Evolutionary conservation across 352 stramenopile genomes (phyloP), one percentile per base, ranked within the genome.

Genomic region (Globisporangium nodosum): DNA sequence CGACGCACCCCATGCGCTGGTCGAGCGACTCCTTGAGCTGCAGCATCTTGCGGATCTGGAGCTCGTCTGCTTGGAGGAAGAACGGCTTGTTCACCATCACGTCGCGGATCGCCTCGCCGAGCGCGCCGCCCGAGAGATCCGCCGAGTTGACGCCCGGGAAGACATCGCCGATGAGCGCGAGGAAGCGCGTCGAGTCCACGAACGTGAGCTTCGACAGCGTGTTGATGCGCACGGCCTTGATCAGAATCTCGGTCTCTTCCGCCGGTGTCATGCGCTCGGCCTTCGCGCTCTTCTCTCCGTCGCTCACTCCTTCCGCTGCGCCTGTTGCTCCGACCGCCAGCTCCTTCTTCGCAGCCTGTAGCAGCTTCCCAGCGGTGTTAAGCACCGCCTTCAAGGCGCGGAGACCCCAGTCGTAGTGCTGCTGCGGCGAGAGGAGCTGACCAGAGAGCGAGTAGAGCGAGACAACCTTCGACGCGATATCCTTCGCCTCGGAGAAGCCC

Each of bases 191-290:
- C 13, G 90, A 92, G 65, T 98, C 95, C 20, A 79, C 78, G 51
- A 96, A 97, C 5, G 92, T 98, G 47, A 98, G 83, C 75, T 98
- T 98, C 1, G 91, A 97, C 5, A 98, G 68, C 20, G 92, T 98
- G 69, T 98, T 98, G 45, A 98, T 95, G 3, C 94, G 85, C 37
- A 98, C 86, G 5, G 94, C 94, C 64, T 98, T 97, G 74, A 98
- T 98, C 1, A 98, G 70, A 31, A 98, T 76, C 66, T 97, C 90
- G 0, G 76, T 92, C 65, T 98, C 94, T 33, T 90, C 63, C 3
- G 78, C 81, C 3, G 72, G 40, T 9, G 71, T 94, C 55, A 95
- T 72, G 21, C 75, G 69, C 21, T 65, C 60, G 0, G 56, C 31
- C 2, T 58, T 60, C 21, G 31, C 43, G 27, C 40, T 15, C 11